Conservation (phyloP, 371 early-diverging fungal species). For the Quaeritorhiza haematococci region DNA sequence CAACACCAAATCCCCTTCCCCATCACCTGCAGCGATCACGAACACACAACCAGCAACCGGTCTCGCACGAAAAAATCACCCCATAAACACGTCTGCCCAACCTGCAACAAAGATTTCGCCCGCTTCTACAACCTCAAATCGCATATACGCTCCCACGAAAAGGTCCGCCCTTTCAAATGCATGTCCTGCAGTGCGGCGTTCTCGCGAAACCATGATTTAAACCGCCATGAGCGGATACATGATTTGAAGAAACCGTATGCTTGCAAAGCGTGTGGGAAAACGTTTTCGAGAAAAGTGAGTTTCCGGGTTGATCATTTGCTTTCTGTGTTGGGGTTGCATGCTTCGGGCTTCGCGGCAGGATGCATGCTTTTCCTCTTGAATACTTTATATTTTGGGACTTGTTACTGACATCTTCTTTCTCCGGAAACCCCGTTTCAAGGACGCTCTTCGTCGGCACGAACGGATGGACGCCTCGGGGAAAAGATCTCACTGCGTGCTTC, state of each 20-base stretch:
- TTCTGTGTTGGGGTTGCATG: too few relatives aligned
- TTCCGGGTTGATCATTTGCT: neutral
- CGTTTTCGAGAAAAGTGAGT: conserved; percentile 17
- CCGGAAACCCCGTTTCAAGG: neutral
- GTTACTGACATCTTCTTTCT: neutral
- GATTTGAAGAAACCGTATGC: conserved; percentile 12
- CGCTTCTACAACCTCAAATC: conserved; percentile 25
- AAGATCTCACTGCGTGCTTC: neutral
- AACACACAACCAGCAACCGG: too few relatives aligned
- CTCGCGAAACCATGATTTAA: conserved; percentile 28
- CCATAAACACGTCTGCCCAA: conserved; percentile 16
- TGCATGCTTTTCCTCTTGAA: too few relatives aligned
- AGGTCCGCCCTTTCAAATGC: conserved; percentile 19
- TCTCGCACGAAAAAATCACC: too few relatives aligned
- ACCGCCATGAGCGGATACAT: conserved; percentile 24
- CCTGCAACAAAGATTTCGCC: conserved; percentile 15
- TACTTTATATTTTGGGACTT: neutral
- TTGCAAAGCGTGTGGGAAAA: conserved; percentile 14
- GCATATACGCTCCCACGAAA: conserved; percentile 22
- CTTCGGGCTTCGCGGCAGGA: too few relatives aligned
- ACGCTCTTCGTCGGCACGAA: conserved; percentile 21
- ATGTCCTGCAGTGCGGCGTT: conserved; percentile 15
- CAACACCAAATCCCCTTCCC: too few relatives aligned
- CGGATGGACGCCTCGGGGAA: neutral
- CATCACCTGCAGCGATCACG: too few relatives aligned